Conservation (phyloP, 495 filamentous ascomycete genomes). For the Thermothielavioides terrestris region DNA sequence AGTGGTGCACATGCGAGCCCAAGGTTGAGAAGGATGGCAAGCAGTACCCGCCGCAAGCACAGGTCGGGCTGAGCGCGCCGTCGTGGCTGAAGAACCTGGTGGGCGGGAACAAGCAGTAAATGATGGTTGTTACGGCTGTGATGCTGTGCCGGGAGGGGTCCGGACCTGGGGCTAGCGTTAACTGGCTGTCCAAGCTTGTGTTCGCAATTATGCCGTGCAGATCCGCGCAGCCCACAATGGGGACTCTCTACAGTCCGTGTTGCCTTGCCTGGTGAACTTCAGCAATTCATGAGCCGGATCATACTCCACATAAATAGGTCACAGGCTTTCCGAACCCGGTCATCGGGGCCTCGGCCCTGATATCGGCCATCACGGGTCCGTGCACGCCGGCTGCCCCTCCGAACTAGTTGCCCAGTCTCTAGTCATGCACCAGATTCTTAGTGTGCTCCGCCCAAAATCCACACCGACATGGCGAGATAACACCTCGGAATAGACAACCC, state of each 20-base stretch:
- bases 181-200: too few relatives aligned
- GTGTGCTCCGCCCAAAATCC: too few relatives aligned
- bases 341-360: neutral
- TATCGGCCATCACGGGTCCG: neutral
- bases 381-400: slow-evolving; percentile 12
- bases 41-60: slow-evolving; percentile 50
- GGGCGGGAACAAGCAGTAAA: neutral
- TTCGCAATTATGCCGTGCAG: too few relatives aligned
- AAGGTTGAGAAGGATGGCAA: slow-evolving; percentile 51
- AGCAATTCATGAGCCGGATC: too few relatives aligned
- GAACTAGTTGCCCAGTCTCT: neutral
- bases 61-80: neutral
- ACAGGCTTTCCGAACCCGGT: neutral
- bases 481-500: neutral
- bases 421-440: too few relatives aligned
- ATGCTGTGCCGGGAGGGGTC: too few relatives aligned
- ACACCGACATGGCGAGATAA: neutral
- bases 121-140: too few relatives aligned
- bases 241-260: too few relatives aligned
- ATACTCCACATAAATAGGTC: neutral
- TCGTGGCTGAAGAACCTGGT: neutral
- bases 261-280: too few relatives aligned
- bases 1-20: slow-evolving; percentile 55
- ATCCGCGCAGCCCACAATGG: too few relatives aligned
- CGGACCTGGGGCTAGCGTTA: too few relatives aligned